Evolutionary conservation across 1,284 basidiomycete species (phyloP), one percentile per base, ranked within the genome.

Genomic region (Fomes fomentarius): DNA sequence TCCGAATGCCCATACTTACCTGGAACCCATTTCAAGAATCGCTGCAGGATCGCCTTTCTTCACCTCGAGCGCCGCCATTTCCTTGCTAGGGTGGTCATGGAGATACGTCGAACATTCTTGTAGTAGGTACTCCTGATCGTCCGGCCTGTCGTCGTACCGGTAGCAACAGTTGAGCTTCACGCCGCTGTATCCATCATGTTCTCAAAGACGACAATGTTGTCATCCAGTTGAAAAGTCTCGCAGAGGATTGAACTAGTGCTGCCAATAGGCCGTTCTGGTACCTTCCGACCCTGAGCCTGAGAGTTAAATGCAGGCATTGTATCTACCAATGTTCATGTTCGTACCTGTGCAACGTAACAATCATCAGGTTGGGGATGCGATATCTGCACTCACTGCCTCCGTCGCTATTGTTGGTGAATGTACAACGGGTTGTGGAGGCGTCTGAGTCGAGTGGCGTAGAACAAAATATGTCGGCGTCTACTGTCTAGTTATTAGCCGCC

Each of bases 91-190:
- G 22, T 37, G 25, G 11, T 37, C 30, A 17, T 21, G 14, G 31
- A 43, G 41, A 21, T 25, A 44, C 3, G 24, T 39, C 24, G 49
- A 50, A 15, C 48, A 50, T 21, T 50, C 40, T 17, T 22, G 31
- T 33, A 50, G 5, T 33, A 50, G 5, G 3, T 43, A 44, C 9
- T 50, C 41, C 3, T 28, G 12, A 17, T 25, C 38, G 14, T 50
- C 49, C n/a, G 41, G 49, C 26, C 33, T 21, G 6, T 35, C 14
- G 25, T 50, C 19, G 33, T 44, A 43, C 8, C 25, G 34, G 33
- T 33, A 50, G 26, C 33, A 44, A 15, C 48, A 50, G 41, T 50
- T 50, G 12, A 37, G 28, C 33, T 50, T 50, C n/a, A 30, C 4
- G 24, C 33, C 28, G 17, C 28, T 31, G 17, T 44, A 50, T 43